These are phyloP conservation scores for Gigaspora rosea DNA, from an alignment of 192 early-diverging fungal species.

Conservation along the genomic window DNA sequence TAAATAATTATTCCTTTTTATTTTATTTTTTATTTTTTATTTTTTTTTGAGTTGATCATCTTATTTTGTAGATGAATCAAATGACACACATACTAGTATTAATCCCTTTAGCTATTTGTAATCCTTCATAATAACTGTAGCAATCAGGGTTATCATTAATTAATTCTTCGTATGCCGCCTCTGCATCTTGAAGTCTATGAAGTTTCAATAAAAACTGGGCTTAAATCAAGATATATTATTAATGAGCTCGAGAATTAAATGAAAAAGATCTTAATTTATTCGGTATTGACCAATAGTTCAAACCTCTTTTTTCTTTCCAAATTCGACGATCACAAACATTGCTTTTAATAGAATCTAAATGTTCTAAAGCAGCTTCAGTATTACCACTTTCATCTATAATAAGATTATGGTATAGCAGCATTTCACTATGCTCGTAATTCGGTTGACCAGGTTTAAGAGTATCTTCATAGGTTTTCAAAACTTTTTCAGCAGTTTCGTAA, in stretches of 20 bases:
- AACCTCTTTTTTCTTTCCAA: constrained; percentile 71
- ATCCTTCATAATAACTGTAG: constrained; percentile 68
- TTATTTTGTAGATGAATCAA: background rate
- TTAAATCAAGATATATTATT: background rate
- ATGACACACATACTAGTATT: constrained; percentile 42
- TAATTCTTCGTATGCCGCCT: constrained; percentile 73
- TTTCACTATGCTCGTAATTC: constrained; percentile 77
- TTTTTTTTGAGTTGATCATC: background rate
- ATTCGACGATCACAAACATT: constrained; percentile 73
- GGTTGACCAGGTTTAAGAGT: constrained; percentile 47
- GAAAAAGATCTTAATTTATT: background rate
- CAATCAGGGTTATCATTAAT: constrained; percentile 83
- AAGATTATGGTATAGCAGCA: constrained; percentile 84
- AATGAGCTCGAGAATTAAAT: background rate
- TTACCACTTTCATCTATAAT: constrained; percentile 86
- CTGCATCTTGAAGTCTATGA: constrained; percentile 68
- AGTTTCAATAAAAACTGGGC: constrained; percentile 68
- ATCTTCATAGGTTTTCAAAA: constrained; percentile 70
- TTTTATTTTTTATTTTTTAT: background rate
- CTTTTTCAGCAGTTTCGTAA: constrained; percentile 72
- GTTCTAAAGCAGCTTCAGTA: constrained; percentile 69
- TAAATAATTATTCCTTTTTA: background rate
- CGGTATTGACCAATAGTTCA: background rate
- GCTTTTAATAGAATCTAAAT: constrained; percentile 72
- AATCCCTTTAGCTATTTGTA: constrained; percentile 58